Evolutionary conservation across 2,329 filamentous ascomycete species (phyloP), one percentile per base, ranked within the genome.

Genomic region (Fusarium graminum): DNA sequence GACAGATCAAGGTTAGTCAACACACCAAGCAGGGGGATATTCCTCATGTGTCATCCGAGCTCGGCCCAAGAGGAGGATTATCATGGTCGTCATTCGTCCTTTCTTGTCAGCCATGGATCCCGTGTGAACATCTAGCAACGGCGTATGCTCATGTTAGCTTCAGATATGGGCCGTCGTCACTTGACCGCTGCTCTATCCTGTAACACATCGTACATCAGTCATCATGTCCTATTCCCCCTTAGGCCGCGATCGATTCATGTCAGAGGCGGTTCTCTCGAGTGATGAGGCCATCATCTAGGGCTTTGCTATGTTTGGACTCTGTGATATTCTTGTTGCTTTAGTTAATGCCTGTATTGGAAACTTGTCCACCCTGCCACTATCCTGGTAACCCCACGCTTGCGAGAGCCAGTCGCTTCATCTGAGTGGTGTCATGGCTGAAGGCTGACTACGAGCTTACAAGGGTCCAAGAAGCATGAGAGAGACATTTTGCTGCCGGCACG

Each of bases 11-110:
- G 61, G 40, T 40, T 62, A 65, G 52, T 54, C 60, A 41, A 45
- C 57, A 65, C 60, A 59, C 57, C 59, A 53, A 44, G 40, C 67
- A 69, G 56, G 65, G 46, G 68, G 65, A 43, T 41, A 58, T 63
- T 51, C 53, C 66, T 71, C 68, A 63, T 71, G 69, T 71, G 68
- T 66, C 68, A 66, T 65, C 68, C 68, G 61, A 72, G 69, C 64
- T 52, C 46, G 63, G 59, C 50, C 52, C 40, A 49, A 47, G 65
- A 58, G 68, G 50, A 57, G 55, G 62, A 67, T 61, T 49, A 41
- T 41, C 32, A 55, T 58, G 52, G 36, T 49, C 66, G 41, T 51
- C 44, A 72, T 72, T 71, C 66, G 70, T 63, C 70, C 53, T 42
- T 39, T 43, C 46, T 46, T 40, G 57, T 63, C 58, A 67, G 55